phyloP scores from a whole-genome alignment of 345 rosid genomes.

The Arabis alpina region DNA sequence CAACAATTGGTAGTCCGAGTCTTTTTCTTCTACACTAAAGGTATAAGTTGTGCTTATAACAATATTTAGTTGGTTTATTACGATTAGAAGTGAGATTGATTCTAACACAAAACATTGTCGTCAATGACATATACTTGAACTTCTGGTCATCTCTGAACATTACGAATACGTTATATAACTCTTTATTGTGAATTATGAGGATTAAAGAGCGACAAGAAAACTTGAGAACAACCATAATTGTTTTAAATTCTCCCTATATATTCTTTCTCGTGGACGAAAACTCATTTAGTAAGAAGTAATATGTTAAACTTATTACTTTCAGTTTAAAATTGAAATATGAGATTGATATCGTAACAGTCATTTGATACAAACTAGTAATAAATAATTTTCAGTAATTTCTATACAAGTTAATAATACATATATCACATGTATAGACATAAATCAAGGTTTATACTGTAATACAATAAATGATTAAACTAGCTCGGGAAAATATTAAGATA shows the following conservation, averaged over 20 bases:
- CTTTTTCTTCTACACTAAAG: conserved; percentile 2
- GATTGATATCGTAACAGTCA: conserved; percentile 11
- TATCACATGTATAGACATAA: no score
- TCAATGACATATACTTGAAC: conserved; percentile 1
- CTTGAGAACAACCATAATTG: neutral
- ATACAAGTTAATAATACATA: no score
- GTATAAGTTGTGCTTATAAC: neutral
- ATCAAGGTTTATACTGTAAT: no score
- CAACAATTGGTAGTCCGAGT: no score
- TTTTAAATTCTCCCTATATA: neutral
- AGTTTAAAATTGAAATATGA: conserved; percentile 7
- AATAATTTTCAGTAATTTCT: conserved; percentile 1
- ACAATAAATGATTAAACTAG: no score
- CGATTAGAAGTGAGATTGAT: conserved; percentile 5
- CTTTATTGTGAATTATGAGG: neutral
- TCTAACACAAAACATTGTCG: conserved; percentile 21
- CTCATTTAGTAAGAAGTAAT: neutral
- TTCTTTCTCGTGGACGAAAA: neutral
- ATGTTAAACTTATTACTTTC: neutral
- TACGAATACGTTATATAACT: conserved; percentile 13
- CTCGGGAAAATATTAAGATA: no score
- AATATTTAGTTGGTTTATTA: neutral
- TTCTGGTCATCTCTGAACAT: conserved; percentile 14
- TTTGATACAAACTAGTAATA: conserved; percentile 7
- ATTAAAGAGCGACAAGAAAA: neutral